Base-by-base conservation (phyloP, 2,329 filamentous ascomycete genomes). In the Podosphaera leucotricha region DNA sequence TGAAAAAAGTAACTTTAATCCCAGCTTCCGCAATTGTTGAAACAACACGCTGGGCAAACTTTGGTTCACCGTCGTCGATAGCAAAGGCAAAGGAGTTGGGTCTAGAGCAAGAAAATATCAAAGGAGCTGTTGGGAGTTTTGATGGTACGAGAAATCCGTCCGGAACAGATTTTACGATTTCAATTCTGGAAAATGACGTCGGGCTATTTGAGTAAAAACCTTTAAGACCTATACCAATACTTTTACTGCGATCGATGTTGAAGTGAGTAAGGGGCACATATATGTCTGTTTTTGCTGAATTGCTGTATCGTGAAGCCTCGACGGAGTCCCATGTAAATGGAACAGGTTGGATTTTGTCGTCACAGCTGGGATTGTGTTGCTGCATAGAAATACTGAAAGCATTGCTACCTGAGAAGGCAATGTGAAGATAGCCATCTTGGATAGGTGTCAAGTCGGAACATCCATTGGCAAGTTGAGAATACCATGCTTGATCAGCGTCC, bases 51-150 rank as follows among this genome's bases (percentile, higher is more conserved):
- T 73, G 66, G 1, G 74, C 74, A 46, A 69, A 65, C 28, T 60
- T 53, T 40, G 76, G 76, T 43, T 69, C 64, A 19, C 76, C 77
- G 56, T 81, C 77, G 54, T 80, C 77, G 49, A 81, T 80, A 42
- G 75, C 76, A 56, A 81, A 80, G 1, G 77, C 77, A 55, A 81
- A 80, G 0, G 70, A 75, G 60, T 79, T 77, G 40, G 75, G 75
- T 16, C 75, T 66, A 50, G 69, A 75, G 64, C 77, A 80, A 6
- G 68, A 64, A 52, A 79, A 72, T 39, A 75, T 62, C 28, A 80
- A 62, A 18, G 65, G 66, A 6, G 75, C 75, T 1, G 67, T 75
- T 0, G 72, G 66, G 24, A 76, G 60, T 59, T 80, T 80, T 46
- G 60, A 58, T 1, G 75, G 74, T 7, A 77, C 61, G 24, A 55